These are phyloP conservation scores for Tetrapisispora fleetii DNA, from an alignment of 805 yeast species.

Conservation along the genomic window DNA sequence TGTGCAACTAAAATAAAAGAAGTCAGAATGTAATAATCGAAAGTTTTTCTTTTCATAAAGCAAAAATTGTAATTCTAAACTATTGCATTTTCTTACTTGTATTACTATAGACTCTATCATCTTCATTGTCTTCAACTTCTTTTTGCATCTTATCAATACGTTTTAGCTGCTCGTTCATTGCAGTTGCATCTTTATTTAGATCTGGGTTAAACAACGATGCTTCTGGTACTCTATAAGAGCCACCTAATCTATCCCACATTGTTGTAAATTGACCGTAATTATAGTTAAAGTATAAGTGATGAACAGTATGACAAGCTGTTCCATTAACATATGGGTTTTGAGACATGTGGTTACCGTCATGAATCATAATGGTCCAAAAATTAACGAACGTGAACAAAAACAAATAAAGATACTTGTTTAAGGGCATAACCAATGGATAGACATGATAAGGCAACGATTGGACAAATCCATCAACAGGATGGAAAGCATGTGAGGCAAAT, in stretches of 20 bases:
- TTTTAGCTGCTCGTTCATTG: conserved; percentile 57
- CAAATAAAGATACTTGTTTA: conserved; percentile 78
- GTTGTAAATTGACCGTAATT: conserved; percentile 98
- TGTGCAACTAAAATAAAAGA: not conserved
- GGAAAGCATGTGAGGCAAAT: conserved; percentile 96
- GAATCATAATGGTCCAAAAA: conserved; percentile 97
- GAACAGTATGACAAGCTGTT: conserved; percentile 97
- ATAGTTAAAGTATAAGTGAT: conserved; percentile 92
- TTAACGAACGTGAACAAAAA: conserved; percentile 80
- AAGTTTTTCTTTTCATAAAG: too few relatives aligned
- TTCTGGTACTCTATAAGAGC: conserved; percentile 88
- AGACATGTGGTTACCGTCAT: conserved; percentile 91
- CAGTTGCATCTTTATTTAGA: conserved; percentile 42
- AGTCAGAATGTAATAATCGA: not conserved
- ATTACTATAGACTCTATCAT: conserved; percentile 58
- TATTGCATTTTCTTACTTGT: not conserved
- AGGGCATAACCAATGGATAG: conserved; percentile 85
- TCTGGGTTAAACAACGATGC: conserved; percentile 64
- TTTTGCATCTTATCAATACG: conserved; percentile 72
- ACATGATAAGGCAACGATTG: conserved; percentile 91
- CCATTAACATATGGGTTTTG: conserved; percentile 92
- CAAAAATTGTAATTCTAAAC: not conserved
- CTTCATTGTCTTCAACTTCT: conserved; percentile 66
- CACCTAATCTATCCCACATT: conserved; percentile 93
- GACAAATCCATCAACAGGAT: conserved; percentile 90